Evolutionary conservation across 1,284 basidiomycete genomes (phyloP).

Genomic region (Sporisorium scitamineum): DNA sequence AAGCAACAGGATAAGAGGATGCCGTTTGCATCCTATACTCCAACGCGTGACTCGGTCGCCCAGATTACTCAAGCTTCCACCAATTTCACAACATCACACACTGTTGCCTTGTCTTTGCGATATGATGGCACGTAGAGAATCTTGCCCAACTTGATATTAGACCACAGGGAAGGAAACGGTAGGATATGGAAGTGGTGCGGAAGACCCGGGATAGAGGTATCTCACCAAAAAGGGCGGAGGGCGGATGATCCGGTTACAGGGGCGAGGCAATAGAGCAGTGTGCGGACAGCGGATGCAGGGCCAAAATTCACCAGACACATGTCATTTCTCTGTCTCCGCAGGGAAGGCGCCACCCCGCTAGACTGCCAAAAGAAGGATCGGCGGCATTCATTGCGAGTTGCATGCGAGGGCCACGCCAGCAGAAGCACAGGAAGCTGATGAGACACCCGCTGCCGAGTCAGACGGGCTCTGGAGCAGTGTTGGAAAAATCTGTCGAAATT

Average conservation of each 20-base stretch:
- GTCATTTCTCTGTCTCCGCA: slow-evolving; percentile 20
- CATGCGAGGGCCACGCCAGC: slow-evolving; percentile 15
- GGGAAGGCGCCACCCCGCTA: slow-evolving; percentile 5
- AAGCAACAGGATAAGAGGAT: background rate
- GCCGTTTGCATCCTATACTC: background rate
- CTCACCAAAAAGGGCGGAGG: background rate
- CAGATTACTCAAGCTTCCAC: background rate
- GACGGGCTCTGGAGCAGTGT: slow-evolving; percentile 10
- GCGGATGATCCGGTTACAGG: slow-evolving; percentile 8
- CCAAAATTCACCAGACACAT: slow-evolving; percentile 8
- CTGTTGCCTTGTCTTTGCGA: background rate
- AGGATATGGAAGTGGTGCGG: background rate
- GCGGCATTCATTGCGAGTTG: slow-evolving; percentile 6
- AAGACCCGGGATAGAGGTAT: slow-evolving; percentile 6
- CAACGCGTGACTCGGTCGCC: background rate
- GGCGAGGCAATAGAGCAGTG: slow-evolving; percentile 22
- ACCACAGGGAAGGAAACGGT: background rate
- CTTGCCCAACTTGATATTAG: background rate
- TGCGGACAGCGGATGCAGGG: slow-evolving; percentile 9
- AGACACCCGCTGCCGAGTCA: background rate
- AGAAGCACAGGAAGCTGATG: slow-evolving; percentile 4
- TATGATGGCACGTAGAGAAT: background rate
- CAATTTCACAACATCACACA: background rate
- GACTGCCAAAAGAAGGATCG: slow-evolving; percentile 19
- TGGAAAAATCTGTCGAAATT: slow-evolving; percentile 1